Evolutionary conservation across 73 alveolate genomes (phyloP), one percentile per base, ranked within the genome.

Genomic region (Paramecium bursaria): DNA sequence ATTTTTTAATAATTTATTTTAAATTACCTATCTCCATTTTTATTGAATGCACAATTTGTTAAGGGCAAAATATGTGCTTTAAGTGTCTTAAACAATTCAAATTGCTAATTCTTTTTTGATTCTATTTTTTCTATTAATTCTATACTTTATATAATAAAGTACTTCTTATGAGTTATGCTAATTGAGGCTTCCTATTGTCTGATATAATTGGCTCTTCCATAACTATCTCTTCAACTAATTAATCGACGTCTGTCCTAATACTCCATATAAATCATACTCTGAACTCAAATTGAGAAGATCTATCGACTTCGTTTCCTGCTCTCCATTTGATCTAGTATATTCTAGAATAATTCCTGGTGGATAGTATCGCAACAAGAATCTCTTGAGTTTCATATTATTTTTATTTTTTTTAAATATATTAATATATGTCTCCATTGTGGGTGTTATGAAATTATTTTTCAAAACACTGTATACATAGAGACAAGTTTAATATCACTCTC

Each of bases 21-120:
- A 11, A 14, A 21, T 4, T 76, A 86, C 93, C 88, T 92, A 85
- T 92, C 95, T 48, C 98, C 98, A 86, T 93, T 89, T 92, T 98
- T 98, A 87, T 98, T 98, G 94, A 98, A 98, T 74, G 99, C 99
- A 92, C 99, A 98, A 90, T 98, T 98, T 25, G 99, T 98, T 77
- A 98, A 89, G 7, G 99, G 99, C 54, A 98, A 93, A 33, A 96
- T 94, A 86, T 98, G 99, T 46, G 99, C 99, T 74, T 95, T 91
- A 13, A 98, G 93, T 21, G 96, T 96, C 86, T 95, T 97, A 92
- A 92, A 95, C 75, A 95, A 75, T 22, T 73, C 85, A 92, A 95
- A 98, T 50, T 93, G 90, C 75, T 98, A 93, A 17, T 92, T 93
- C 77, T 94, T 80, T 90, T 91, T 85, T 46, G 90, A 86, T 75